Conservation (phyloP, 352 stramenopile species). For the Globisporangium sylvaticum region DNA sequence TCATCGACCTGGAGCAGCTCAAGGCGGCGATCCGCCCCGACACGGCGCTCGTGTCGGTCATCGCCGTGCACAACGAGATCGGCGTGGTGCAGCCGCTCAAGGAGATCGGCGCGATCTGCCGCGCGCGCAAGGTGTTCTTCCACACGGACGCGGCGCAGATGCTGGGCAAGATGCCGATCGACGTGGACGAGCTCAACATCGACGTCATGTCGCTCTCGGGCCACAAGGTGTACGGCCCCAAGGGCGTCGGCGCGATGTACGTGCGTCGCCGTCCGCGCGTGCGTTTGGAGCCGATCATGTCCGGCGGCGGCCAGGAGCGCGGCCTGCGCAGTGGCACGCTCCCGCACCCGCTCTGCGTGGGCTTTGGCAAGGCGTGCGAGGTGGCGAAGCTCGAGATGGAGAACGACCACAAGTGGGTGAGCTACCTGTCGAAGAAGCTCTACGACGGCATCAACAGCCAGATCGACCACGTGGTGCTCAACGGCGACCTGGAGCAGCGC, state of each 20-base stretch:
- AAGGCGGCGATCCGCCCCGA: constrained; percentile 92
- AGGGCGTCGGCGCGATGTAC: constrained; percentile 98
- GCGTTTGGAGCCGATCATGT: constrained; percentile 97
- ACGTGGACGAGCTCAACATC: constrained; percentile 98
- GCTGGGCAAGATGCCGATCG: constrained; percentile 95
- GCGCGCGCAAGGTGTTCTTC: constrained; percentile 95
- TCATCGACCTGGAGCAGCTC: constrained; percentile 95
- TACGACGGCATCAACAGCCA: constrained; percentile 79
- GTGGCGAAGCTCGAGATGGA: constrained; percentile 94
- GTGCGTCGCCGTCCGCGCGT: constrained; percentile 95
- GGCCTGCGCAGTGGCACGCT: constrained; percentile 92
- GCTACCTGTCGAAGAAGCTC: constrained; percentile 93
- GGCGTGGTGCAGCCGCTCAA: constrained; percentile 97
- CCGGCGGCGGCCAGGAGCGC: constrained; percentile 96
- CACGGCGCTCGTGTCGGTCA: constrained; percentile 97
- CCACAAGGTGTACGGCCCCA: constrained; percentile 99
- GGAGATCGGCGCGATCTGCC: constrained; percentile 94
- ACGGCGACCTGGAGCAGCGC: constrained; percentile 92
- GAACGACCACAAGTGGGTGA: constrained; percentile 94
- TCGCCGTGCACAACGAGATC: constrained; percentile 99
- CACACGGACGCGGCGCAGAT: constrained; percentile 99
- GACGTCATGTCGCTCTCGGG: constrained; percentile 98
- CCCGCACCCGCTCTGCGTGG: constrained; percentile 71
- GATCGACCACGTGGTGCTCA: constrained; percentile 94
- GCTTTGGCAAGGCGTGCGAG: constrained; percentile 90